These are phyloP conservation scores for Mytilinidion resinicola DNA, from an alignment of 495 filamentous ascomycete species.

Conservation along the genomic window DNA sequence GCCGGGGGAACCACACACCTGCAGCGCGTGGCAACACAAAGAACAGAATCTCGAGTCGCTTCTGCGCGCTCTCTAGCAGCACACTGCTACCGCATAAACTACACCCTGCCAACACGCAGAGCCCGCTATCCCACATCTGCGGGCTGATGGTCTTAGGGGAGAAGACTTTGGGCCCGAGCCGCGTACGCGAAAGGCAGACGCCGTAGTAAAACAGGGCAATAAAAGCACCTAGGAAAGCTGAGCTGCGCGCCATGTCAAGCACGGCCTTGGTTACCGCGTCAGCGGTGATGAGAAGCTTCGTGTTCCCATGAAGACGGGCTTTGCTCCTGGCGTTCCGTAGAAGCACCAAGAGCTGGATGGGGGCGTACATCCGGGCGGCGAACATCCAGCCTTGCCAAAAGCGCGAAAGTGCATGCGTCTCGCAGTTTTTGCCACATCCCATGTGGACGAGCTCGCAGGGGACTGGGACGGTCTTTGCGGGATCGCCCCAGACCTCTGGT, in stretches of 20 bases:
- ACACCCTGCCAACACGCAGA: slow-evolving; percentile 72
- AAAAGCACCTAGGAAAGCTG: slow-evolving; percentile 76
- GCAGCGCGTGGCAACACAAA: slow-evolving; percentile 83
- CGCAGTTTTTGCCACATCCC: slow-evolving; percentile 69
- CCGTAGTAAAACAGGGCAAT: slow-evolving; percentile 82
- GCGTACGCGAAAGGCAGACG: slow-evolving; percentile 74
- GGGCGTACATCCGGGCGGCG: slow-evolving; percentile 74
- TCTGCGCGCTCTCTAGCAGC: slow-evolving; percentile 60
- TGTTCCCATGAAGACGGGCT: slow-evolving; percentile 2
- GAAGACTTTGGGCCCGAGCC: slow-evolving; percentile 68
- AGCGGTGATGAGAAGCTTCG: slow-evolving; percentile 34
- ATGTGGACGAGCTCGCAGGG: slow-evolving; percentile 88
- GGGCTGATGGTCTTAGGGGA: slow-evolving; percentile 48
- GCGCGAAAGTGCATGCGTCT: slow-evolving; percentile 66
- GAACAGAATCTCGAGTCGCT: slow-evolving; percentile 71
- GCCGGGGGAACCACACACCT: slow-evolving; percentile 68
- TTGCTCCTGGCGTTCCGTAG: slow-evolving; percentile 3
- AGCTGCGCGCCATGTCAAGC: slow-evolving; percentile 61
- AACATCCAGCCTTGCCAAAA: slow-evolving; percentile 67
- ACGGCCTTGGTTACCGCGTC: slow-evolving; percentile 44
- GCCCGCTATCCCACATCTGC: slow-evolving; percentile 58
- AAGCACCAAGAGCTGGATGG: slow-evolving; percentile 64
- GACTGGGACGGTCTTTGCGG: slow-evolving; percentile 63
- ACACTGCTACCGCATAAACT: slow-evolving; percentile 81
- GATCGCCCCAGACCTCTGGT: slow-evolving; percentile 72